These are phyloP conservation scores for Marasmius tenuissimus DNA, from an alignment of 1,284 basidiomycete species.

Conservation along the genomic window DNA sequence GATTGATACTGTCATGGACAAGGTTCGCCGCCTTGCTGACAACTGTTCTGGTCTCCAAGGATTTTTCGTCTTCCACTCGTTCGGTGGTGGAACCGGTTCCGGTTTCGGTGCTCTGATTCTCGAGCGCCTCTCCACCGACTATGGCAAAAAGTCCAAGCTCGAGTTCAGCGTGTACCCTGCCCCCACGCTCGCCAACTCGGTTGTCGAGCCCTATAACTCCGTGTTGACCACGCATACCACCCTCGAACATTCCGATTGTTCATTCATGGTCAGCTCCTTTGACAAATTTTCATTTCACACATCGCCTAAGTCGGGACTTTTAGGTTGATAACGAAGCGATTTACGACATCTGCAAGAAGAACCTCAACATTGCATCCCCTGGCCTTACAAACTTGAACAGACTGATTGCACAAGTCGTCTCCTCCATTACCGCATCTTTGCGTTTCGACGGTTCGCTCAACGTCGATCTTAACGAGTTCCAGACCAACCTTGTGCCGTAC, in stretches of 20 bases:
- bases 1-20: constrained; percentile 92
- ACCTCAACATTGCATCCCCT: constrained; percentile 78
- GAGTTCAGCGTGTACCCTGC: constrained; percentile 99
- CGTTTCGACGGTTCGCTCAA: constrained; percentile 89
- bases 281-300: constrained; percentile 10
- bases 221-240: constrained; percentile 99
- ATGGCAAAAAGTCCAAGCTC: constrained; percentile 99
- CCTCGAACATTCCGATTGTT: constrained; percentile 99
- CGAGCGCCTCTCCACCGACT: constrained; percentile 96
- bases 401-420: constrained; percentile 89
- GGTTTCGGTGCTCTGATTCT: constrained; percentile 98
- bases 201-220: constrained; percentile 99
- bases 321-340: constrained; percentile 92
- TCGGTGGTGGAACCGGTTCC: constrained; percentile 99
- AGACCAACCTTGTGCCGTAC: constrained; percentile 85
- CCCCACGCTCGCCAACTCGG: constrained; percentile 92
- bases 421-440: constrained; percentile 71
- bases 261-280: constrained; percentile 79
- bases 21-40: constrained; percentile 93
- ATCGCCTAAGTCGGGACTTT: not conserved
- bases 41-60: constrained; percentile 98
- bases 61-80: constrained; percentile 99
- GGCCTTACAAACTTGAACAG: constrained; percentile 89
- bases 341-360: constrained; percentile 95
- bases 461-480: constrained; percentile 93